A percentile compares a stretch with the other conserved stretches of the same genome.
These are phyloP conservation scores for Pythium aquatile DNA, from an alignment of 352 stramenopile species.

Conservation along the genomic window DNA sequence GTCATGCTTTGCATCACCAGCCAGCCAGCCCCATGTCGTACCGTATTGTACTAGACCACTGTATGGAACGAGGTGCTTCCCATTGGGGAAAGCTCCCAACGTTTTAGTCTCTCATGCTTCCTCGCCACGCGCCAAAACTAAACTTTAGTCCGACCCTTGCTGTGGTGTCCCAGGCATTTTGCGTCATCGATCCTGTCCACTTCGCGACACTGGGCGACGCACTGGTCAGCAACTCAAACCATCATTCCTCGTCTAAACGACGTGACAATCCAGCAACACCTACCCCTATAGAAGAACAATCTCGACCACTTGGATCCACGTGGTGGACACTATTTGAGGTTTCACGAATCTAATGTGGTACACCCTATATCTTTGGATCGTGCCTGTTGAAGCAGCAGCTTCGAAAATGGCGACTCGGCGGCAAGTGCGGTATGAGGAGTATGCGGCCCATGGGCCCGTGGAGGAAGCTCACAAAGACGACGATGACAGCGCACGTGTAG, in stretches of 20 bases:
- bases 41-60: too few species aligned
- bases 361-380: conserved; percentile 1
- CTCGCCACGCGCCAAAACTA: background rate
- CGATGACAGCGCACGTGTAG: background rate
- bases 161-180: background rate
- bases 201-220: background rate
- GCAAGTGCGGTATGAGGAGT: conserved; percentile 58
- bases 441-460: conserved; percentile 34
- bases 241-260: background rate
- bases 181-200: background rate
- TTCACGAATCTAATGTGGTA: background rate
- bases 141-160: background rate
- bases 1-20: conserved; percentile 8
- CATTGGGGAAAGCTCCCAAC: background rate
- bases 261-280: background rate
- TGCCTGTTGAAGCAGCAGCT: conserved; percentile 11
- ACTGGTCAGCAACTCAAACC: background rate
- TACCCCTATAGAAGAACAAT: conserved; percentile 21
- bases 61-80: background rate
- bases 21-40: background rate
- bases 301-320: background rate
- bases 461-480: background rate
- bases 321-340: conserved; percentile 2
- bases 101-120: background rate
- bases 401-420: conserved; percentile 19